A percentile compares a stretch with the other conserved stretches of the same genome.
phyloP scores from a whole-genome alignment of 2,329 filamentous ascomycete genomes.

The Exserohilum rostratum region DNA sequence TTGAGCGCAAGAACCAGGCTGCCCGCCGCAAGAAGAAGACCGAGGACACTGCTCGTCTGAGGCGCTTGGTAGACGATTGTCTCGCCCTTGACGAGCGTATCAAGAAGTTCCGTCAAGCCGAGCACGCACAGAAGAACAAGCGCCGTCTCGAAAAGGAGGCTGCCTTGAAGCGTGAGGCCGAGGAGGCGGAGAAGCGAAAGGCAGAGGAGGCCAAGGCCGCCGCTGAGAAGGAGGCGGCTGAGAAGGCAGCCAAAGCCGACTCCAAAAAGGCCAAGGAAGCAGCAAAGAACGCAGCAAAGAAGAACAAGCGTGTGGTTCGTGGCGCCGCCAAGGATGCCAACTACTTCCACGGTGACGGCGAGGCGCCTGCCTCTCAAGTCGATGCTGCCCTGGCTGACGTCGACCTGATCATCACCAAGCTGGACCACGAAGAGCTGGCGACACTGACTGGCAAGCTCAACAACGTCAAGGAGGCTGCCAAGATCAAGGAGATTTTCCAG shows the following conservation, averaged over 20 bases:
- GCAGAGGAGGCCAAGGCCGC: constrained; percentile 79
- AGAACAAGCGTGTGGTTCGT: constrained; percentile 99
- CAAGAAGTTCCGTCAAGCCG: constrained; percentile 93
- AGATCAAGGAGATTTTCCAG: constrained; percentile 84
- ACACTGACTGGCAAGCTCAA: constrained; percentile 80
- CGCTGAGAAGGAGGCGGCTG: constrained; percentile 83
- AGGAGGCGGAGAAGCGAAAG: constrained; percentile 84
- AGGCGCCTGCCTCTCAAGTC: constrained; percentile 77
- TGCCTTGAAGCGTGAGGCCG: constrained; percentile 82
- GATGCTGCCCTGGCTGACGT: constrained; percentile 84
- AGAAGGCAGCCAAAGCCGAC: constrained; percentile 82
- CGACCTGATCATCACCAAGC: constrained; percentile 83
- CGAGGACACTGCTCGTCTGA: constrained; percentile 90
- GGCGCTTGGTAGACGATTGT: constrained; percentile 86
- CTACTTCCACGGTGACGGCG: constrained; percentile 77
- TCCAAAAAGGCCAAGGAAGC: constrained; percentile 98
- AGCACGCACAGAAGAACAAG: constrained; percentile 95
- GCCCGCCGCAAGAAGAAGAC: constrained; percentile 99
- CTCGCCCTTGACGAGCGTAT: constrained; percentile 89
- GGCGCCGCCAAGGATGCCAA: constrained; percentile 95
- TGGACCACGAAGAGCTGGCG: constrained; percentile 90
- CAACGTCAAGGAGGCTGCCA: constrained; percentile 75
- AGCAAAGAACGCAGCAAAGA: constrained; percentile 98
- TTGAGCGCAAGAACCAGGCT: constrained; percentile 98
- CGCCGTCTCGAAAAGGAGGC: constrained; percentile 89